Evolutionary conservation across 1,284 basidiomycete species (phyloP).

Genomic region (Apiotrichum sp.): DNA sequence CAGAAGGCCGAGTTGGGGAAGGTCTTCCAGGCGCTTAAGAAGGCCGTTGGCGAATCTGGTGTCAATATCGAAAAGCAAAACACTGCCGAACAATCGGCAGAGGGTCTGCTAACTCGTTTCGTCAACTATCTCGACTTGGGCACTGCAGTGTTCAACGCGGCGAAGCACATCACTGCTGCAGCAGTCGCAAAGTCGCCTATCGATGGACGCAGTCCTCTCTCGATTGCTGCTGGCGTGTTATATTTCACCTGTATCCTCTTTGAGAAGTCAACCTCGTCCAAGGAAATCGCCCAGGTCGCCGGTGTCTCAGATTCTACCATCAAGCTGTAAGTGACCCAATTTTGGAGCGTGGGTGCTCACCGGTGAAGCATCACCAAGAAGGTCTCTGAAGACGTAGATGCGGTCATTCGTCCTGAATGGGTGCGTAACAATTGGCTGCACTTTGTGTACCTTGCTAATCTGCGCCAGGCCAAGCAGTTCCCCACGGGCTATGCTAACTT

Average conservation of each 20-base stretch:
- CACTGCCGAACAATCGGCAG: conserved; percentile 56
- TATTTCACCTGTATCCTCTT: conserved; percentile 84
- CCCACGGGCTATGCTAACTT: background rate
- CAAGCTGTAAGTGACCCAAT: conserved; percentile 54
- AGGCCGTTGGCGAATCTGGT: conserved; percentile 18
- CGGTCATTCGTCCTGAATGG: conserved; percentile 42
- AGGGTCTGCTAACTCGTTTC: conserved; percentile 85
- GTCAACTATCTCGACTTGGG: conserved; percentile 64
- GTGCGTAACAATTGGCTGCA: conserved; percentile 20
- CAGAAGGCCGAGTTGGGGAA: conserved; percentile 85
- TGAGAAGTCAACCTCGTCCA: conserved; percentile 65
- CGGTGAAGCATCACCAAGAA: conserved; percentile 45
- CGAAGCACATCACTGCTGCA: conserved; percentile 73
- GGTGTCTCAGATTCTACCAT: conserved; percentile 97
- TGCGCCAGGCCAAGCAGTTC: too few species aligned
- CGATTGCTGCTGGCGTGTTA: conserved; percentile 91
- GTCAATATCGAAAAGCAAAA: conserved; percentile 9
- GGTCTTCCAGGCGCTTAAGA: conserved; percentile 63
- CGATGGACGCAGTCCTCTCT: conserved; percentile 88
- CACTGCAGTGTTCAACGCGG: conserved; percentile 51
- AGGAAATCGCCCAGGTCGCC: conserved; percentile 87
- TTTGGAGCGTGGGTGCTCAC: background rate
- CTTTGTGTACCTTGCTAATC: too few species aligned
- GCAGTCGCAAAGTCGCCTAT: conserved; percentile 80
- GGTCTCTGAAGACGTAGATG: conserved; percentile 32